A percentile compares a stretch with the other conserved stretches of the same genome.
These are phyloP conservation scores for Termitomyces sp. DNA, from an alignment of 768 basidiomycete genomes.

Conservation along the genomic window DNA sequence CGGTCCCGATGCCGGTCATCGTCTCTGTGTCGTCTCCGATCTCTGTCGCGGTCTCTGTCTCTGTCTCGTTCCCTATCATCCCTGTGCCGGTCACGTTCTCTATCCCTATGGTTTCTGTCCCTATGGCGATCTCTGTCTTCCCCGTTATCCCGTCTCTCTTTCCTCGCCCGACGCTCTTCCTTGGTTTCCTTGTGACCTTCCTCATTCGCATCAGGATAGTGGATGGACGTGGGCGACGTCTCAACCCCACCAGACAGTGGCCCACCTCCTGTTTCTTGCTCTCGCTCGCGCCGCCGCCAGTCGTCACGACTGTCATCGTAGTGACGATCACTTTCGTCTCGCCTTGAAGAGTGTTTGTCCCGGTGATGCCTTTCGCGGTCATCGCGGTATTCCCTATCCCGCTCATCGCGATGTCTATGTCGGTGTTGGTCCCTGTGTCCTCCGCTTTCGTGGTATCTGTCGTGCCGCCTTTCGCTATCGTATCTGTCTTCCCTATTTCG, in stretches of 20 bases:
- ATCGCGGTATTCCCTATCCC: constrained; percentile 6
- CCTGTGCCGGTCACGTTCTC: constrained; percentile 16
- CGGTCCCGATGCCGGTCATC: neutral
- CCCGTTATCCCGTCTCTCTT: neutral
- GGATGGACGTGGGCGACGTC: constrained; percentile 13
- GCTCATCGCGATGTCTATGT: constrained; percentile 7
- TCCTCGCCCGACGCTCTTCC: constrained; percentile 1
- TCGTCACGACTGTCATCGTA: constrained; percentile 3
- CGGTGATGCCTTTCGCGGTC: constrained; percentile 2
- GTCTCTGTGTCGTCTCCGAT: constrained; percentile 5
- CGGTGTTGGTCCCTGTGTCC: constrained; percentile 12
- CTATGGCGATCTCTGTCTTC: neutral
- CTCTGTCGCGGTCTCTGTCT: constrained; percentile 5
- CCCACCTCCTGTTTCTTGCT: constrained; percentile 5
- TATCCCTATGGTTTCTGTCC: constrained; percentile 6
- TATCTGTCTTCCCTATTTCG: constrained; percentile 4
- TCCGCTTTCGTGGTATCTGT: constrained; percentile 9
- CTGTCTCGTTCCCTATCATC: constrained; percentile 4
- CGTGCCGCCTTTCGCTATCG: constrained; percentile 4
- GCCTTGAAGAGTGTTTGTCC: constrained; percentile 5
- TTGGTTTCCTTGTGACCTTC: constrained; percentile 1
- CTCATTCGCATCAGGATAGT: constrained; percentile 9
- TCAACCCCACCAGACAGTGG: neutral
- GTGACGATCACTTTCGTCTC: constrained; percentile 7
- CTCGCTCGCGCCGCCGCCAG: constrained; percentile 5